Evolutionary conservation across 345 rosid genomes (phyloP).

Genomic region (Pelargonium nanum): DNA sequence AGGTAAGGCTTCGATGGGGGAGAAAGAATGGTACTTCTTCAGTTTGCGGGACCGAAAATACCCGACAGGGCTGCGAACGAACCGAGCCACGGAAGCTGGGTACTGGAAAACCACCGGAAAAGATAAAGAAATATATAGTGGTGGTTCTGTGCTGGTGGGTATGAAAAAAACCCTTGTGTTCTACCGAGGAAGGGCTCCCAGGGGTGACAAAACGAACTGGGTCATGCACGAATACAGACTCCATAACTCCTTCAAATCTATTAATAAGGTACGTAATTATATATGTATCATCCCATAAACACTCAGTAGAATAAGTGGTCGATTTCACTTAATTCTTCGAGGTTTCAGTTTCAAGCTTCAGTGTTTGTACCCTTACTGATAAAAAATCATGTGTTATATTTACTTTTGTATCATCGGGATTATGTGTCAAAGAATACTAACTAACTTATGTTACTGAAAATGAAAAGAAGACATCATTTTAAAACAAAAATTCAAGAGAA

Average conservation of each 20-base stretch:
- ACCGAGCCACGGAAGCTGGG: conserved; percentile 88
- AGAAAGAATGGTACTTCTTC: conserved; percentile 96
- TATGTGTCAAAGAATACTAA: too few species aligned
- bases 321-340: too few species aligned
- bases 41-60: conserved; percentile 77
- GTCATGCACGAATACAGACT: conserved; percentile 97
- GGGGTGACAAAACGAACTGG: conserved; percentile 96
- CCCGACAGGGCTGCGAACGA: conserved; percentile 93
- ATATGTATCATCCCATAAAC: background rate
- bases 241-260: conserved; percentile 50
- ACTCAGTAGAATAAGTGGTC: too few species aligned
- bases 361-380: too few species aligned
- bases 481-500: too few species aligned
- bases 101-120: conserved; percentile 96
- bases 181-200: conserved; percentile 88
- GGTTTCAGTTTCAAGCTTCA: too few species aligned
- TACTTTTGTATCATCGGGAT: too few species aligned
- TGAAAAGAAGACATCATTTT: too few species aligned
- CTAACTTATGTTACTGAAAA: too few species aligned
- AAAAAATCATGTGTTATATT: too few species aligned
- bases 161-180: conserved; percentile 98
- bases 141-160: conserved; percentile 55
- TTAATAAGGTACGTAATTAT: conserved; percentile 32
- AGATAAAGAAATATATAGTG: conserved; percentile 67
- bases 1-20: conserved; percentile 96